Percentiles rank a stretch among this genome's conserved stretches.
Evolutionary conservation across 176 grass and related monocot species (phyloP).

Genomic region (Oryza meyeriana): DNA sequence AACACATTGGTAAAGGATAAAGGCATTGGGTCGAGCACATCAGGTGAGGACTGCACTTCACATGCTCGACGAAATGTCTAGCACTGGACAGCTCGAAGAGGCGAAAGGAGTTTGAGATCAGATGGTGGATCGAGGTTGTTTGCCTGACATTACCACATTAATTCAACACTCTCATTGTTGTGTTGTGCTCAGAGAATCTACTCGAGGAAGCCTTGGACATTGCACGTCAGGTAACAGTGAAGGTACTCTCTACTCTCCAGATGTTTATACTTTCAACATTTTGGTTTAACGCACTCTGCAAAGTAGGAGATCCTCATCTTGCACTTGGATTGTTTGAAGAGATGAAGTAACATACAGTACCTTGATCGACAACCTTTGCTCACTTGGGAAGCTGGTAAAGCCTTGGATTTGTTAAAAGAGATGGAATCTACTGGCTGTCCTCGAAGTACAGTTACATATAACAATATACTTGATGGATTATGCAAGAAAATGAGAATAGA

Average conservation of each 20-base stretch:
- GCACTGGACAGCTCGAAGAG: constrained; percentile 52
- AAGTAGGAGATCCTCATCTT: constrained; percentile 61
- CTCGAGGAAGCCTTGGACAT: constrained; percentile 83
- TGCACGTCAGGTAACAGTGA: constrained; percentile 57
- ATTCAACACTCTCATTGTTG: constrained; percentile 74
- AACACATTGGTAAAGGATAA: constrained; percentile 72
- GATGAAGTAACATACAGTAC: constrained; percentile 87
- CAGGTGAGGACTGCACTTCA: constrained; percentile 56
- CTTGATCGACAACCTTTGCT: constrained; percentile 78
- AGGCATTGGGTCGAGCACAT: constrained; percentile 54
- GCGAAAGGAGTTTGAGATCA: constrained; percentile 56
- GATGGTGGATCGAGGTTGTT: constrained; percentile 61
- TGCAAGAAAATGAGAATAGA: constrained; percentile 88
- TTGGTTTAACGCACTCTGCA: constrained; percentile 76
- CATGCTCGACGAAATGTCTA: constrained; percentile 80
- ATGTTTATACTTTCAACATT: too few species aligned
- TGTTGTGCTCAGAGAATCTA: constrained; percentile 57
- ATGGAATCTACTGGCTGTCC: too few species aligned
- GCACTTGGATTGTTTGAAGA: constrained; percentile 79
- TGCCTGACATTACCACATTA: constrained; percentile 75
- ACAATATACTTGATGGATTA: constrained; percentile 71
- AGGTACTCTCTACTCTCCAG: constrained; percentile 70
- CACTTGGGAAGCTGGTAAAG: constrained; percentile 50
- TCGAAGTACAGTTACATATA: constrained; percentile 74
- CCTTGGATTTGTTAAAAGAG: constrained; percentile 84